Conservation (phyloP, 2,329 filamentous ascomycete species). For the Thielaviopsis musarum region DNA sequence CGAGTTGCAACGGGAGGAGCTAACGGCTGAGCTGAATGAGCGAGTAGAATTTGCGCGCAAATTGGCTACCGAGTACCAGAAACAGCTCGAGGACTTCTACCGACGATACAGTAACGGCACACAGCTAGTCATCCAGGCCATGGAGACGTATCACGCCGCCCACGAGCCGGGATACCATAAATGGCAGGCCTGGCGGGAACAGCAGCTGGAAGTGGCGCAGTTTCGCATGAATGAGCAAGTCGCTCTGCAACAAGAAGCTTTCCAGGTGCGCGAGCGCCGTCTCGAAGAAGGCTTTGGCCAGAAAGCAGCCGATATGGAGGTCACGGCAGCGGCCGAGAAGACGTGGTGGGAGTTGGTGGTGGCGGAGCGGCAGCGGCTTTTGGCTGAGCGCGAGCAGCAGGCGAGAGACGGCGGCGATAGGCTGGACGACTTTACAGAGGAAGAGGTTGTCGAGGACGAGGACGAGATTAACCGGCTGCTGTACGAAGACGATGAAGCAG, state of each 20-base stretch:
- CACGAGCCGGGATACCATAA: slow-evolving; percentile 17
- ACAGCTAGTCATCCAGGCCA: slow-evolving; percentile 22
- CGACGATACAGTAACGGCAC: background rate
- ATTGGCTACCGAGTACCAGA: slow-evolving; percentile 28
- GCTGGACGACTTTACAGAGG: slow-evolving; percentile 9
- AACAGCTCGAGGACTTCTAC: slow-evolving; percentile 18
- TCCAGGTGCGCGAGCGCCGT: background rate
- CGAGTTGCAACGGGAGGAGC: slow-evolving; percentile 19
- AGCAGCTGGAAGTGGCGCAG: slow-evolving; percentile 22
- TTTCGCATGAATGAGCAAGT: slow-evolving; percentile 17
- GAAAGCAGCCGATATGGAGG: slow-evolving; percentile 12
- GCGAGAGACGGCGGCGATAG: slow-evolving; percentile 3
- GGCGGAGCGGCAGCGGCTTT: slow-evolving; percentile 1
- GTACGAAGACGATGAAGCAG: background rate
- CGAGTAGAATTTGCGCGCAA: slow-evolving; percentile 25
- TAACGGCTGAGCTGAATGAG: slow-evolving; percentile 25
- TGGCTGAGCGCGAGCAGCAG: background rate
- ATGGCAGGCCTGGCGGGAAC: slow-evolving; percentile 26
- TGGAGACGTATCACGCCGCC: background rate
- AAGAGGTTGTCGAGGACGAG: slow-evolving; percentile 2
- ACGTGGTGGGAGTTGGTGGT: slow-evolving; percentile 6
- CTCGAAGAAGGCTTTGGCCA: slow-evolving; percentile 3
- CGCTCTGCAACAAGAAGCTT: slow-evolving; percentile 14
- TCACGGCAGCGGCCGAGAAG: slow-evolving; percentile 5
- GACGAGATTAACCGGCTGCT: slow-evolving; percentile 3